Percentiles rank a stretch among this genome's conserved stretches.
Conservation (phyloP, 2,329 filamentous ascomycete genomes). For the Coleophoma cylindrospora region DNA sequence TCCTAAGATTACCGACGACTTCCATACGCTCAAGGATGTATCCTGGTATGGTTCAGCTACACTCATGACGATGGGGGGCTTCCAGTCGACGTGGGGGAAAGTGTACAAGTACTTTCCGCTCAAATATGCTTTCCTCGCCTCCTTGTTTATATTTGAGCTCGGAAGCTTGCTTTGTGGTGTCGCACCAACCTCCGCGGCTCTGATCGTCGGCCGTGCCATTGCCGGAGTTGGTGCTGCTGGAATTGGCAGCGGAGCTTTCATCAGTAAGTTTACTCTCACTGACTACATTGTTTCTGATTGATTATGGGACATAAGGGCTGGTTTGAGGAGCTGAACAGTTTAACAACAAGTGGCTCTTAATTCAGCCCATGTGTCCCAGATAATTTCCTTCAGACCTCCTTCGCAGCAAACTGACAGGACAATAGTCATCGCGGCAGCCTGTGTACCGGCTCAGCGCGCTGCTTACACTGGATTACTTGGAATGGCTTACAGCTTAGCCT, state of each 20-base stretch:
- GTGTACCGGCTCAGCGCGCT: slow-evolving; percentile 18
- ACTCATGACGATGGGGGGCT: slow-evolving; percentile 31
- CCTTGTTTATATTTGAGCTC: slow-evolving; percentile 23
- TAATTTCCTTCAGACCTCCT: no score
- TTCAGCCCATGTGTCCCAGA: no score
- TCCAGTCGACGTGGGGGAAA: slow-evolving; percentile 10
- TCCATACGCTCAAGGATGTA: slow-evolving; percentile 8
- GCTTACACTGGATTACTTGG: slow-evolving; percentile 20
- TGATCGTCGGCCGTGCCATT: slow-evolving; percentile 24
- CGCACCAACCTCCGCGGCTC: slow-evolving; percentile 17
- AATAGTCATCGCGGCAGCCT: no score
- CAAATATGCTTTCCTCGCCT: slow-evolving; percentile 12
- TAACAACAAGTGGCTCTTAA: no score
- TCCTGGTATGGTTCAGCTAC: slow-evolving; percentile 28
- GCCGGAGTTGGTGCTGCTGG: slow-evolving; percentile 18
- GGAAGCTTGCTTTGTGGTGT: slow-evolving; percentile 21
- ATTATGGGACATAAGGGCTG: no score
- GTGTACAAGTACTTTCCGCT: slow-evolving; percentile 17
- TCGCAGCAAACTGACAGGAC: no score
- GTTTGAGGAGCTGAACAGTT: no score
- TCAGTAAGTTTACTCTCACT: slow-evolving; percentile 20
- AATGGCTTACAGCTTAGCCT: slow-evolving; percentile 8
- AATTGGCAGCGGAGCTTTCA: slow-evolving; percentile 31
- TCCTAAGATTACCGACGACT: slow-evolving; percentile 22
- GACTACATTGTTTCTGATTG: no score